Conservation (phyloP, 768 basidiomycete species). For the Clathrus columnatus region DNA sequence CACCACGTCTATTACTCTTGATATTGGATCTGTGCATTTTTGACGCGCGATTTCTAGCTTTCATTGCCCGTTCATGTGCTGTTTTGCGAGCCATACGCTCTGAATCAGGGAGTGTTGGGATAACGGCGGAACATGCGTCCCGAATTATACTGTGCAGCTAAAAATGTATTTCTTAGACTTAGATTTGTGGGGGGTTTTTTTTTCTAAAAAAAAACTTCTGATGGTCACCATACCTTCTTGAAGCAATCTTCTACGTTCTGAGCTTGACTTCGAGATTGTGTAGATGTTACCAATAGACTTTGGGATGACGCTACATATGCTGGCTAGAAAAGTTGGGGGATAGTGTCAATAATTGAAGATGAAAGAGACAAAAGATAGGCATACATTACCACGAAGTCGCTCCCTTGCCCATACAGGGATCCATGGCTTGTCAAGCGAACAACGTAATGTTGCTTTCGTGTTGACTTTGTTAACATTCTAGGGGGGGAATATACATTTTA, state of each 20-base stretch:
- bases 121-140: constrained; percentile 33
- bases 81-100: constrained; percentile 49
- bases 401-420: constrained; percentile 60
- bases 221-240: constrained; percentile 38
- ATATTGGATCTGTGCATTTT: constrained; percentile 47
- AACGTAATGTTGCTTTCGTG: constrained; percentile 65
- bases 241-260: constrained; percentile 70
- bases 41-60: constrained; percentile 36
- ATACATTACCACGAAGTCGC: constrained; percentile 39
- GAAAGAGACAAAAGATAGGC: constrained; percentile 18
- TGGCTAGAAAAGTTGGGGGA: constrained; percentile 31
- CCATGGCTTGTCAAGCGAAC: constrained; percentile 50
- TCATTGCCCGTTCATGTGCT: constrained; percentile 34
- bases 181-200: neutral
- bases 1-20: constrained; percentile 24
- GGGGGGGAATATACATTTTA: neutral
- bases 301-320: constrained; percentile 60
- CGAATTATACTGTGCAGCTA: constrained; percentile 50
- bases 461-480: constrained; percentile 90
- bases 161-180: neutral
- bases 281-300: constrained; percentile 62
- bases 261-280: constrained; percentile 63
- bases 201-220: constrained; percentile 1
- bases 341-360: neutral
- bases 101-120: constrained; percentile 47